phyloP scores from a whole-genome alignment of 208 protist genomes.

The Acanthamoeba divionensis region DNA sequence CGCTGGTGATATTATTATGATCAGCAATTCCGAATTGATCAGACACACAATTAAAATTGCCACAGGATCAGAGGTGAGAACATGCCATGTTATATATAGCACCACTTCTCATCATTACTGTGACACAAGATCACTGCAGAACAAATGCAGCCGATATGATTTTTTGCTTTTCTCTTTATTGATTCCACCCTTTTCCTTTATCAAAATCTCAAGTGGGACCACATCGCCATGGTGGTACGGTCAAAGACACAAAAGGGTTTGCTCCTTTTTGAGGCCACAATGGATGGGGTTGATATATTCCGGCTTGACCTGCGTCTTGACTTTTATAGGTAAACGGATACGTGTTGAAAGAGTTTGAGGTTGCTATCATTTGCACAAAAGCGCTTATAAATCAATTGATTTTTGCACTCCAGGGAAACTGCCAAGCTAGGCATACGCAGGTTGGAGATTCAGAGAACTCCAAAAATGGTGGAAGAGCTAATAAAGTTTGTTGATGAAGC shows the following conservation, averaged over 20 bases:
- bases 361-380: no score
- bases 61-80: neutral
- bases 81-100: neutral
- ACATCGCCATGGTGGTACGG: neutral
- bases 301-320: neutral
- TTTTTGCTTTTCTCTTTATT: neutral
- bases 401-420: no score
- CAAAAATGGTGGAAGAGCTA: neutral
- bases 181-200: neutral
- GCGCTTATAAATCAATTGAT: no score
- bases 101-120: no score
- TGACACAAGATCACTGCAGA: no score
- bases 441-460: neutral
- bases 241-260: neutral
- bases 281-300: neutral
- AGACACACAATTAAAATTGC: neutral
- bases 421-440: neutral
- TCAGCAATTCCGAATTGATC: neutral
- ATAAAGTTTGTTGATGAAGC: neutral
- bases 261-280: neutral
- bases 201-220: neutral
- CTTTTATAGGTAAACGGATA: no score
- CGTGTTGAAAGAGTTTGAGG: no score
- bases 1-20: neutral
- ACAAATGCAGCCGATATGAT: no score